These are phyloP conservation scores for Sphenostylis stenocarpa DNA, from an alignment of 306 rosid species.

Conservation along the genomic window DNA sequence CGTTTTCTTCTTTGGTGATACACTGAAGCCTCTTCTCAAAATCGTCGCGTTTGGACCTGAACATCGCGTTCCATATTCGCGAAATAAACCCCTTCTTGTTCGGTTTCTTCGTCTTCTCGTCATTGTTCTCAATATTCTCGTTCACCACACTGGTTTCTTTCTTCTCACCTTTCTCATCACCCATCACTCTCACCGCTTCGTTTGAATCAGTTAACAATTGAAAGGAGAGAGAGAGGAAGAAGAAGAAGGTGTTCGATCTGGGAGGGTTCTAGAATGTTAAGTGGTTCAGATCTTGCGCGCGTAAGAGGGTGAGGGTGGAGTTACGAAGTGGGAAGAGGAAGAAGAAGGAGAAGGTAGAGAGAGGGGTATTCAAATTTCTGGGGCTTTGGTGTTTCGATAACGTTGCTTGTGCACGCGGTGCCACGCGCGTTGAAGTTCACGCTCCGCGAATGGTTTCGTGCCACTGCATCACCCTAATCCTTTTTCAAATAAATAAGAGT, in stretches of 20 bases:
- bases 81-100: slow-evolving; percentile 61
- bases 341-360: not conserved
- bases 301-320: not conserved
- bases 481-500: no score
- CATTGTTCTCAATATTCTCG: not conserved
- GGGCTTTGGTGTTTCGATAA: not conserved
- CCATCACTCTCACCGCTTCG: slow-evolving; percentile 41
- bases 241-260: not conserved
- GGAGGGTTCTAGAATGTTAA: not conserved
- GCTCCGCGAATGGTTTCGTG: not conserved
- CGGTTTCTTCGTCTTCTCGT: slow-evolving; percentile 50
- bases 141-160: slow-evolving; percentile 37
- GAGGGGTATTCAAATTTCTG: not conserved
- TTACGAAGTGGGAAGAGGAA: not conserved
- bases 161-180: slow-evolving; percentile 61
- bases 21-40: slow-evolving; percentile 86
- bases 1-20: slow-evolving; percentile 77
- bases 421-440: not conserved
- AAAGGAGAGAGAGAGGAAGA: not conserved
- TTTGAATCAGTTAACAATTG: no score
- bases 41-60: slow-evolving; percentile 62
- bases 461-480: not conserved
- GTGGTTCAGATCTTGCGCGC: not conserved
- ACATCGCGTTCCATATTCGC: slow-evolving; percentile 68
- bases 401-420: not conserved